Conservation (phyloP, 345 rosid species). For the Theobroma cacao region DNA sequence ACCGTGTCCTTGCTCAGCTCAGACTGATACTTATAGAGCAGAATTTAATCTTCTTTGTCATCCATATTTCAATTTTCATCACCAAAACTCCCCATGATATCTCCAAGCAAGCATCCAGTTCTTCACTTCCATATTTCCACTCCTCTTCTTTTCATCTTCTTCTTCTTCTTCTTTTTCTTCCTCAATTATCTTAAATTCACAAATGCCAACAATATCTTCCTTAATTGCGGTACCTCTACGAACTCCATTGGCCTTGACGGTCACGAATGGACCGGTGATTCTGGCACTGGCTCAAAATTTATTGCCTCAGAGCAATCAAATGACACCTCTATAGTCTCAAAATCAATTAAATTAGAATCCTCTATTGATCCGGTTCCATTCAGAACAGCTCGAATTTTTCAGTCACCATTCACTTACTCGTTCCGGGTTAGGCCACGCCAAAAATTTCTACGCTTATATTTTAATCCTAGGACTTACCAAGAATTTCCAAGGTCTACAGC, state of each 20-base stretch:
- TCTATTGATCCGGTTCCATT: slow-evolving; percentile 5
- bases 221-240: slow-evolving; percentile 1
- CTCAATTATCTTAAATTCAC: neutral
- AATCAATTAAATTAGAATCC: neutral
- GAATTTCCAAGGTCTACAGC: neutral
- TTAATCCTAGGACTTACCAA: neutral
- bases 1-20: neutral
- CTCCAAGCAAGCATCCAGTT: neutral
- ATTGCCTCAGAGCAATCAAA: neutral
- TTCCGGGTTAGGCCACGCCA: neutral
- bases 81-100: neutral
- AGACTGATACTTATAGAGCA: neutral
- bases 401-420: slow-evolving; percentile 2
- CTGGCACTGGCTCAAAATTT: neutral
- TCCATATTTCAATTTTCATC: neutral
- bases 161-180: neutral
- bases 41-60: neutral
- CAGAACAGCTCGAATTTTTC: neutral
- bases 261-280: neutral
- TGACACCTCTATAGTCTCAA: neutral
- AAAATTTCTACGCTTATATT: neutral
- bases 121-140: neutral
- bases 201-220: neutral
- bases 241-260: neutral
- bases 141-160: no score